These are phyloP conservation scores for Trypanosoma boissoni DNA, from an alignment of 208 protist genomes.

Conservation along the genomic window DNA sequence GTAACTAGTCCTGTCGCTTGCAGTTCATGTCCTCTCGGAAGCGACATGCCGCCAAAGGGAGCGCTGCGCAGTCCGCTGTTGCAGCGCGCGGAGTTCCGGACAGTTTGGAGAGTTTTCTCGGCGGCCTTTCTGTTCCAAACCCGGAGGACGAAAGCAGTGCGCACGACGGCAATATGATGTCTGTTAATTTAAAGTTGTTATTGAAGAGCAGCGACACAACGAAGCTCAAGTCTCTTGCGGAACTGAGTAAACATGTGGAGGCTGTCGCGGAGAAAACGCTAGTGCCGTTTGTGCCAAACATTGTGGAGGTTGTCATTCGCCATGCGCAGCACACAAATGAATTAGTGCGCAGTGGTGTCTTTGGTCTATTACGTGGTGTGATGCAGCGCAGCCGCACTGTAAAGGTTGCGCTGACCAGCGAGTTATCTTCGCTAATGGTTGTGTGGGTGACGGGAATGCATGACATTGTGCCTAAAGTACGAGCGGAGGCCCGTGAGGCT, in stretches of 20 bases:
- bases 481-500: slow-evolving; percentile 41
- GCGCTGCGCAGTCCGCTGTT: slow-evolving; percentile 51
- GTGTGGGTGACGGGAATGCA: slow-evolving; percentile 80
- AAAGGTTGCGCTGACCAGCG: slow-evolving; percentile 34
- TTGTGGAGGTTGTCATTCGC: slow-evolving; percentile 55
- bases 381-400: slow-evolving; percentile 46
- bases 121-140: slow-evolving; percentile 36
- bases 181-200: slow-evolving; percentile 63
- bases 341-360: slow-evolving; percentile 51
- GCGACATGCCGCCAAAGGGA: slow-evolving; percentile 57
- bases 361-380: slow-evolving; percentile 46
- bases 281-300: slow-evolving; percentile 39
- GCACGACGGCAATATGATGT: slow-evolving; percentile 35
- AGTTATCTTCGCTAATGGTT: slow-evolving; percentile 49
- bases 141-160: neutral
- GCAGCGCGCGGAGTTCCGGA: slow-evolving; percentile 44
- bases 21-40: slow-evolving; percentile 33
- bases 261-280: slow-evolving; percentile 34
- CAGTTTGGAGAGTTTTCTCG: slow-evolving; percentile 64
- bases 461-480: slow-evolving; percentile 71
- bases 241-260: slow-evolving; percentile 39
- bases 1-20: too few relatives aligned
- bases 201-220: slow-evolving; percentile 83
- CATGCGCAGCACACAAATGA: slow-evolving; percentile 70
- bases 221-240: slow-evolving; percentile 76